Evolutionary conservation across 176 grass and related monocot species (phyloP).

Genomic region (Avena atlantica): DNA sequence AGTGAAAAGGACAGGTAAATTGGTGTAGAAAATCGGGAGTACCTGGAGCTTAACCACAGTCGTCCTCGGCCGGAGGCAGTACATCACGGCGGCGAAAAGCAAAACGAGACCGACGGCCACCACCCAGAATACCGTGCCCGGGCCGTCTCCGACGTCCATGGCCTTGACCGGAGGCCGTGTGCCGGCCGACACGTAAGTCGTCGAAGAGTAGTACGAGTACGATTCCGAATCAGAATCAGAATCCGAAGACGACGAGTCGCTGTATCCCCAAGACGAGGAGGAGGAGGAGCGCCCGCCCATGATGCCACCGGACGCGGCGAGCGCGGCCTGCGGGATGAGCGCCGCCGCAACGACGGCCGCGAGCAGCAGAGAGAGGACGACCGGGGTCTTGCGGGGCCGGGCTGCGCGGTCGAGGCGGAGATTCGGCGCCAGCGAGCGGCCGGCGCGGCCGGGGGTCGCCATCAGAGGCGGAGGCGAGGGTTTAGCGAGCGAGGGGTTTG

Average conservation of each 20-base stretch:
- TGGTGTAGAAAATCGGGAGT: not conserved
- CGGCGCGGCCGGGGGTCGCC: not conserved
- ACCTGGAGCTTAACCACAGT: conserved; percentile 52
- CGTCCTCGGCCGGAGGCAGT: conserved; percentile 25
- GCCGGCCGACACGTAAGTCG: conserved; percentile 37
- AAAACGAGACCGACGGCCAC: not conserved
- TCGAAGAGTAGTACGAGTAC: not conserved
- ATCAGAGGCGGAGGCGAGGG: not conserved
- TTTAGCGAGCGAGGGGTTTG: conserved; percentile 5
- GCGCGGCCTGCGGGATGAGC: not conserved
- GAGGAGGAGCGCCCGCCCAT: conserved; percentile 50
- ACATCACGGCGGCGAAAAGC: conserved; percentile 10
- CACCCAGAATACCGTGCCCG: not conserved
- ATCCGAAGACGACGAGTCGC: not conserved
- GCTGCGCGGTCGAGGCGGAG: not conserved
- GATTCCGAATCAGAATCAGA: not conserved
- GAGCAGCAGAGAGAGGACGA: conserved; percentile 32
- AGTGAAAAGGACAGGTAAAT: not conserved
- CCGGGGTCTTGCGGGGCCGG: not conserved
- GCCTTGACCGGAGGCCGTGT: conserved; percentile 15
- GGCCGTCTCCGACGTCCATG: not conserved
- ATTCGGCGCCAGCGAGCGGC: too few relatives aligned
- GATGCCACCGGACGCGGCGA: conserved; percentile 41
- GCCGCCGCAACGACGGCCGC: not conserved
- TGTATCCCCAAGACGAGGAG: not conserved